Base-by-base conservation (phyloP, 192 early-diverging fungal species). In the Phycomyces nitens region DNA sequence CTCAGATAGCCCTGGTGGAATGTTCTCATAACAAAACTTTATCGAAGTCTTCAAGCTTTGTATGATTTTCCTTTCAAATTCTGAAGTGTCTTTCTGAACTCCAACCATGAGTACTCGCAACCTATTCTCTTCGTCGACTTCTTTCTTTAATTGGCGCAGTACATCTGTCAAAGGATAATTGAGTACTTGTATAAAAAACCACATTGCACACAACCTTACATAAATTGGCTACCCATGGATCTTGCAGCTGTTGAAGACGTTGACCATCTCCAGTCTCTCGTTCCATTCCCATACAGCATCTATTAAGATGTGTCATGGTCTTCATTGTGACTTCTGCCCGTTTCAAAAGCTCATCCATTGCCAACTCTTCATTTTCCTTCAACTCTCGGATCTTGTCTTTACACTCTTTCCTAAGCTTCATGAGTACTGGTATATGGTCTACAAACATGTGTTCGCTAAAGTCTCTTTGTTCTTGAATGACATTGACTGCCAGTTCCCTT, bases 341-440 rank as follows among this genome's bases (percentile, higher is more conserved):
- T 24, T 73, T 73, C 54, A 76, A 72, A 14, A 78, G 65, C 34
- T 69, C 68, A 62, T 72, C 75, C 51, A 69, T 56, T 53, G 66
- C 56, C 11, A 81, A 34, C 23, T 49, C 51, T 22, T 63, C 38
- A 34, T 78, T 74, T 5, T 63, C 29, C 59, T 70, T 70, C 40
- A 81, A 50, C 1, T 64, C 72, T 41, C 64, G 65, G n/a, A 76
- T 71, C 56, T 62, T 66, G 58, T 66, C 74, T 40, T 81, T 81
- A 47, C 76, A 78, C 24, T 77, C 63, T 58, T 77, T 72, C 42
- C 66, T 76, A 5, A 81, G 23, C 22, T 71, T 49, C 5, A 62
- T 57, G n/a, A 81, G 18, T 20, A 62, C 62, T 42, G 69, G 72
- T 23, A 77, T 56, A 29, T 78, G 68, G 6, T 65, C 70, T 52